These are phyloP conservation scores for Globisporangium solare DNA, from an alignment of 352 stramenopile species.

Conservation along the genomic window DNA sequence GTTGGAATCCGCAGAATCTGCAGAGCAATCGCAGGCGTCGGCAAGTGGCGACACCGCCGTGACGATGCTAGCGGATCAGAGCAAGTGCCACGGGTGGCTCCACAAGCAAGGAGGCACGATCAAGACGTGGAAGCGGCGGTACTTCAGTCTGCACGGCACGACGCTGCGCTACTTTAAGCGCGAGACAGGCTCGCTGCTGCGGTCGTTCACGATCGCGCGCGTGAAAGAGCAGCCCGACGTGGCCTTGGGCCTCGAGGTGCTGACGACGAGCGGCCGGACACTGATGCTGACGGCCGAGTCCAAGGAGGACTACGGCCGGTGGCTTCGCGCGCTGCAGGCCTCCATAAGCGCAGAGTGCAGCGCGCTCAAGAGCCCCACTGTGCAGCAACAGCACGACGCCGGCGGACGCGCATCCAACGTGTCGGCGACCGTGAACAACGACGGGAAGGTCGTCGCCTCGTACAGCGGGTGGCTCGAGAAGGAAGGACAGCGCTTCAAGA, in stretches of 20 bases:
- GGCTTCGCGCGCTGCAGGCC: constrained; percentile 40
- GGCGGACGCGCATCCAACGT: neutral
- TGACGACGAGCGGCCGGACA: constrained; percentile 35
- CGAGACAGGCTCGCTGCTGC: constrained; percentile 46
- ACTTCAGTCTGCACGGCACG: constrained; percentile 65
- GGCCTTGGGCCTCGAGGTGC: constrained; percentile 41
- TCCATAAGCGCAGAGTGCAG: constrained; percentile 24
- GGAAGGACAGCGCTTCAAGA: constrained; percentile 72
- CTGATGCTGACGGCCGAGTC: constrained; percentile 60
- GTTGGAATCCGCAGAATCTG: neutral
- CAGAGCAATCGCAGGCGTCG: neutral
- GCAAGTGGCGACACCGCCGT: neutral
- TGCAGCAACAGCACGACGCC: neutral
- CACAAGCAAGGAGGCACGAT: constrained; percentile 57
- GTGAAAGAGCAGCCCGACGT: constrained; percentile 30
- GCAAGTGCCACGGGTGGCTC: constrained; percentile 55
- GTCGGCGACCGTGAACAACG: constrained; percentile 13
- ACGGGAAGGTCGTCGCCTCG: constrained; percentile 18
- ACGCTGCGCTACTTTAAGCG: constrained; percentile 80
- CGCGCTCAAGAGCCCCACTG: constrained; percentile 1
- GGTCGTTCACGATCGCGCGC: constrained; percentile 32
- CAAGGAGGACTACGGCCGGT: constrained; percentile 59
- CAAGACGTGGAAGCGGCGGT: constrained; percentile 73
- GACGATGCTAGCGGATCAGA: neutral
- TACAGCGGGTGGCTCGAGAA: constrained; percentile 76